Base-by-base conservation (phyloP, 2,329 filamentous ascomycete genomes). In the Microcyclospora pomicola region DNA sequence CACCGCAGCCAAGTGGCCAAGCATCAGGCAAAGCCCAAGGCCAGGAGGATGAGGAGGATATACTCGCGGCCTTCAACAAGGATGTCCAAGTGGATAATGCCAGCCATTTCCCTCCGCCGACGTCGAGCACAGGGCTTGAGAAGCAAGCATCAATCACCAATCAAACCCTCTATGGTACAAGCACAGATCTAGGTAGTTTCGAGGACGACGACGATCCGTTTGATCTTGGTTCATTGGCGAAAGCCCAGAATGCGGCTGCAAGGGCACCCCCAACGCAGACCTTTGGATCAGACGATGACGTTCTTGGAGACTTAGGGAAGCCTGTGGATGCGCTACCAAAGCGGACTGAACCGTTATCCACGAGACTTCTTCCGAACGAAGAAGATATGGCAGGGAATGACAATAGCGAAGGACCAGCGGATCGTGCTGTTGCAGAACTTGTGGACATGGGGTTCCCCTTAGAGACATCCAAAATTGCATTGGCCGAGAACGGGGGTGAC, bases 371-470 rank as follows among this genome's bases (percentile, higher is more conserved):
- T 6, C n/a, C 31, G 15, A n/a, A 15, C 13, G 31, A 33, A 9
- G 31, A 34, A 33, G 37, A 35, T 27, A 33, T 29, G 9, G 13
- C 27, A 15, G 4, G 33, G 34, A 27, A 38, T 24, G 52, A 59
- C 15, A 31, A 34, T 3, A 7, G n/a, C 6, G 28, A 35, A 2
- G 65, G 64, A 49, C 75, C 74, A 1, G 77, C 80, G 41, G 85
- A 94, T 53, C 75, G 73, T 48, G 83, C 86, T 9, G 74, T 96
- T 16, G 84, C 83, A 9, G 85, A 96, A 56, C 65, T 98, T 16
- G 77, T 95, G 2, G 88, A 95, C 48, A 96, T 96, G 75, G 91
- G 91, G 0, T 98, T 98, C 50, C 77, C 84, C 0, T 72, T 77
- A 0, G 83, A 93, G 41, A 85, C 86, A 52, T 81, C 91, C n/a